phyloP scores from a whole-genome alignment of 2,329 filamentous ascomycete genomes.

The Phialophora chinensis region DNA sequence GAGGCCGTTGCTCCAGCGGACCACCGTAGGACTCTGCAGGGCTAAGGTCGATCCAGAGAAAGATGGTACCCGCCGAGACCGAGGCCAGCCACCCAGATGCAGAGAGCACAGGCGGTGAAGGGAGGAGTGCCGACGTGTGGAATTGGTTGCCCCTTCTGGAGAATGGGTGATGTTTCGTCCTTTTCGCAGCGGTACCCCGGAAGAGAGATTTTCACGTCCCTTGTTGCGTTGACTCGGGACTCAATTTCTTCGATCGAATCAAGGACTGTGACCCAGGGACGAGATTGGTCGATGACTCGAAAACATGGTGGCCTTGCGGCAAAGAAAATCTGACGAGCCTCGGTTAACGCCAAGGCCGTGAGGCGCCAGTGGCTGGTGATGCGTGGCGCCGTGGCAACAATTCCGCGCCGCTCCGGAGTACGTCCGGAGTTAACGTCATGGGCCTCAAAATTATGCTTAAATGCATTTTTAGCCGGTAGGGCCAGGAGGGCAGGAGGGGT shows the following conservation, averaged over 20 bases:
- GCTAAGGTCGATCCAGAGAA: neutral
- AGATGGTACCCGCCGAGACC: neutral
- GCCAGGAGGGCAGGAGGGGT: neutral
- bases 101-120: constrained; percentile 19
- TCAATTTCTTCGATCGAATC: neutral
- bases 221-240: neutral
- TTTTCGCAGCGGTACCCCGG: neutral
- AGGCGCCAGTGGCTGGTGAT: constrained; percentile 6
- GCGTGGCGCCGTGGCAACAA: neutral
- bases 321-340: constrained; percentile 15
- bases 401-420: neutral
- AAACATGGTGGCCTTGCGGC: constrained; percentile 3
- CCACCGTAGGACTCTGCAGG: neutral
- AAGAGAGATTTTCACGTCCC: neutral
- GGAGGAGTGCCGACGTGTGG: neutral
- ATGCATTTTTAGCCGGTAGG: constrained; percentile 8
- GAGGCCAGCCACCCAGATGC: constrained; percentile 3
- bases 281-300: constrained; percentile 8
- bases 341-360: constrained; percentile 14
- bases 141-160: constrained; percentile 3
- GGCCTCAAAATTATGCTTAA: constrained; percentile 7
- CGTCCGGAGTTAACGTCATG: neutral
- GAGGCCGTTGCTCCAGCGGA: constrained; percentile 1
- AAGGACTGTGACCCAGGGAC: neutral
- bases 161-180: constrained; percentile 6